phyloP scores from a whole-genome alignment of 2,329 filamentous ascomycete species.

The Exophiala phaeomuriformis region DNA sequence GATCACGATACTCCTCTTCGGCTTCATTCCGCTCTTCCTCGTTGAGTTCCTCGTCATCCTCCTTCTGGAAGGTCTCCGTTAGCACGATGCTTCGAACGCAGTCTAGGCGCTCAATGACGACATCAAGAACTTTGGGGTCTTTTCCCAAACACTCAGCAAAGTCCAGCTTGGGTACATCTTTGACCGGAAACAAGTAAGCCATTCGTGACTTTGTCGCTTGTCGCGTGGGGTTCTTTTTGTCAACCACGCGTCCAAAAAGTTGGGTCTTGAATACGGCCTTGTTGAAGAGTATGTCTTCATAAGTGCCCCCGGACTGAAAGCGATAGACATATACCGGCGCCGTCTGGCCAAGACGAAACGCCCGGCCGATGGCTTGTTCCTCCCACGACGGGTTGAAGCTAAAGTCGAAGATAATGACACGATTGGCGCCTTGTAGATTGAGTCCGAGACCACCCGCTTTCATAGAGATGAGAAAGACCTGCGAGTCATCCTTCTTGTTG shows the following conservation, averaged over 20 bases:
- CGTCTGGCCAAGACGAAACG: constrained; percentile 75
- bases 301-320: constrained; percentile 69
- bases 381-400: constrained; percentile 73
- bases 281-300: constrained; percentile 67
- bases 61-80: constrained; percentile 65
- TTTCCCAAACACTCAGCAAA: constrained; percentile 51
- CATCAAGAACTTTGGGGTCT: constrained; percentile 55
- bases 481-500: constrained; percentile 46
- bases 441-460: constrained; percentile 73
- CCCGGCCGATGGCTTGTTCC: constrained; percentile 77
- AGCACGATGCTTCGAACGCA: constrained; percentile 48
- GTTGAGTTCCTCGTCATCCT: constrained; percentile 56
- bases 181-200: constrained; percentile 55
- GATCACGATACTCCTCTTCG: constrained; percentile 38
- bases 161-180: constrained; percentile 46
- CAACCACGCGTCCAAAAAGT: constrained; percentile 70
- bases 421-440: constrained; percentile 76
- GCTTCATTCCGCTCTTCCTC: constrained; percentile 55
- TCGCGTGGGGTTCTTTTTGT: constrained; percentile 69
- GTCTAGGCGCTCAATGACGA: constrained; percentile 31
- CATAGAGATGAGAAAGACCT: constrained; percentile 74
- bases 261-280: constrained; percentile 75
- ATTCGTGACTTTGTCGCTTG: constrained; percentile 49
- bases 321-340: constrained; percentile 81
- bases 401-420: constrained; percentile 81